Evolutionary conservation across 2,329 filamentous ascomycete species (phyloP).

Genomic region (Verticillium albo-atrum): DNA sequence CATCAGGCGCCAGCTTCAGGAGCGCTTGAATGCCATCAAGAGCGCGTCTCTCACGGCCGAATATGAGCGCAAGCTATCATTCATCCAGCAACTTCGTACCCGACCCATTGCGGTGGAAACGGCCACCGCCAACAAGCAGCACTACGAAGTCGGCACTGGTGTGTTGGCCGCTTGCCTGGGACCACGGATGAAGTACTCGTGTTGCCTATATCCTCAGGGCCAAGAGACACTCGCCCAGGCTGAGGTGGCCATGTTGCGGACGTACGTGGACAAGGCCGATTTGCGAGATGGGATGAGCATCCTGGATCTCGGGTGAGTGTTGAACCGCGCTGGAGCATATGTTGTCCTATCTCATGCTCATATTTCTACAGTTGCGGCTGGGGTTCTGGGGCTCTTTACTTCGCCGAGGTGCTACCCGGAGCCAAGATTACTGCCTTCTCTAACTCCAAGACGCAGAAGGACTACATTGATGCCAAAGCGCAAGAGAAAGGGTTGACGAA

Average conservation of each 20-base stretch:
- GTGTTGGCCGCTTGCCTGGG: conserved; percentile 59
- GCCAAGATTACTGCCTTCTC: conserved; percentile 62
- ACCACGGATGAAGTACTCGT: conserved; percentile 69
- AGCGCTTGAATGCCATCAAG: conserved; percentile 52
- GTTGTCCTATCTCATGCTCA: conserved; percentile 4
- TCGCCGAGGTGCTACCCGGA: conserved; percentile 60
- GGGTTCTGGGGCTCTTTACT: conserved; percentile 62
- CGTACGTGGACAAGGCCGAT: conserved; percentile 57
- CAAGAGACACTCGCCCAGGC: conserved; percentile 60
- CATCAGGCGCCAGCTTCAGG: conserved; percentile 61
- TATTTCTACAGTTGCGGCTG: conserved; percentile 53
- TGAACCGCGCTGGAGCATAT: background rate
- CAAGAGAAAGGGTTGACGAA: conserved; percentile 53
- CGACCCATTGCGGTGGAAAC: conserved; percentile 67
- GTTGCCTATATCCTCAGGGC: conserved; percentile 59
- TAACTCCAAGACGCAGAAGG: conserved; percentile 65
- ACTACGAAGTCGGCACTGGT: conserved; percentile 68
- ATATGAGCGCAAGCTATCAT: conserved; percentile 58
- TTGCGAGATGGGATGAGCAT: conserved; percentile 57
- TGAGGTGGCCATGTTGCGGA: conserved; percentile 61
- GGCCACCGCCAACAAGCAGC: conserved; percentile 60
- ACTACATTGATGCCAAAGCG: conserved; percentile 59
- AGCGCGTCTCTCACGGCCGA: conserved; percentile 46
- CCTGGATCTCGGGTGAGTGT: conserved; percentile 54
- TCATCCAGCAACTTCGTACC: conserved; percentile 53